Evolutionary conservation across 495 filamentous ascomycete species (phyloP), one percentile per base, ranked within the genome.

Genomic region (Aspergillus hancockii): DNA sequence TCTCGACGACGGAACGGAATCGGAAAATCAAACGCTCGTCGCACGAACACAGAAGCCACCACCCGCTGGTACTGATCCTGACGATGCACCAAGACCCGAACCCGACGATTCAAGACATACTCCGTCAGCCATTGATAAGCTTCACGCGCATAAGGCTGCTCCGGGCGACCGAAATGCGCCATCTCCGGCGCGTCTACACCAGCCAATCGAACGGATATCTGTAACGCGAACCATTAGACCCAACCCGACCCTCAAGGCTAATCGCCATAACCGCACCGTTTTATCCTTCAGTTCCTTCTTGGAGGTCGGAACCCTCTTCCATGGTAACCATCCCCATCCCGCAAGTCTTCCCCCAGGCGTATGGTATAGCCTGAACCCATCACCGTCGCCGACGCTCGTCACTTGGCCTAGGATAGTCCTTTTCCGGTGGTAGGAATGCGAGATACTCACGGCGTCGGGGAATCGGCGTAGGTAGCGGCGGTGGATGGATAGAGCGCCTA

Each of bases 301-400:
- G 50, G 77, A 83, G 10, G 62, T 82, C 3, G 92, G 91, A 2
- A 96, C 83, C 49, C 74, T 85, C 63, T 91, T 85, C 72, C 88
- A 82, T 0, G 85, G 86, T 54, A 95, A 66, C 92, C 91, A 97
- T 13, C 88, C 92, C 95, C 95, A 98, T 51, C 94, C 94, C 13
- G 87, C 80, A 19, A 93, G 67, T 49, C 90, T 78, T 13, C 94
- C 94, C 13, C 95, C 94, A 0, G 94, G 94, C 0, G 92, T 97
- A 72, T 98, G 94, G 70, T 88, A 98, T 9, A 98, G 71, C 52
- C 92, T 85, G 70, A 98, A 97, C 61, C 92, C 92, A 68, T 98
- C 94, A 0, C 91, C 95, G 78, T 98, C 94, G 50, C 95, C 95
- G 23, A 98, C 94, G 61, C 89, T 92, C 28, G 94, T 97, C 4